These are phyloP conservation scores for Salix dunnii DNA, from an alignment of 345 rosid genomes.

Conservation along the genomic window DNA sequence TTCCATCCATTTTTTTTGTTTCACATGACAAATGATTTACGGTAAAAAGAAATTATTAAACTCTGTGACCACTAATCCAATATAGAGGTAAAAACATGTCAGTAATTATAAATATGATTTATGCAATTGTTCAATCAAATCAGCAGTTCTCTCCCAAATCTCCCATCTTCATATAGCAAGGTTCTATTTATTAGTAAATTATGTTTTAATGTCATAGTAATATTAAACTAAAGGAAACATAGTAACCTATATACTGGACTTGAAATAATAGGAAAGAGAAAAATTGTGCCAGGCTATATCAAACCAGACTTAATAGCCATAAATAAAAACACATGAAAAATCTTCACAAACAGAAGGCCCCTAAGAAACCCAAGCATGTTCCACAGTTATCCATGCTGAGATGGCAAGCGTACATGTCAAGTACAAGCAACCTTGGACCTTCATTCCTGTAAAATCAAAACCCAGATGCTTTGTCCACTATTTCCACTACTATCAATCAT, in stretches of 20 bases:
- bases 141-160: background rate
- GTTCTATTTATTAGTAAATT: background rate
- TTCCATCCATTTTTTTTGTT: background rate
- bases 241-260: background rate
- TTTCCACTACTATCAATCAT: background rate
- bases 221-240: background rate
- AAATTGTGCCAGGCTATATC: background rate
- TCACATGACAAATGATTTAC: background rate
- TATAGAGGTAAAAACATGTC: background rate
- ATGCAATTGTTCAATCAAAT: background rate
- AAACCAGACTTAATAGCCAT: background rate
- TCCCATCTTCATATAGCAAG: background rate
- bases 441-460: background rate
- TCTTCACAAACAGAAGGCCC: background rate
- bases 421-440: background rate
- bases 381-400: background rate
- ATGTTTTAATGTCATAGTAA: background rate
- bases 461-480: background rate
- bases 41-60: background rate
- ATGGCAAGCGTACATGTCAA: background rate
- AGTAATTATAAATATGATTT: background rate
- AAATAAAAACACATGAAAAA: background rate
- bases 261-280: background rate
- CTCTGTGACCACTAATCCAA: background rate
- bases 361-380: background rate